Base-by-base conservation (phyloP, 176 grass and related monocot genomes). In the Cenchrus americanus region DNA sequence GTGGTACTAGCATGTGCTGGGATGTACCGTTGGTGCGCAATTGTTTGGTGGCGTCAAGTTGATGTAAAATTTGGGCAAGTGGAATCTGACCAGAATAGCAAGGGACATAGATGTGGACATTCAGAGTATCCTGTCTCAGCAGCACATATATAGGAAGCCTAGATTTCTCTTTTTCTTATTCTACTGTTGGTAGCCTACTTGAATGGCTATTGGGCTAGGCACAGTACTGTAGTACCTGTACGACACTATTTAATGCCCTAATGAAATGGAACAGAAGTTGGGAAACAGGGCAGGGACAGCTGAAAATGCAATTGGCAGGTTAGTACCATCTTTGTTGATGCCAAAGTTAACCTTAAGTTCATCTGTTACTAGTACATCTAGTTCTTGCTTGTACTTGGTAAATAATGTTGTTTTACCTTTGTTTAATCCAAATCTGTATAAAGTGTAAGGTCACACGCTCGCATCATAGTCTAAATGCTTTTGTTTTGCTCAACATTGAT, bases 1-100 rank as follows among this genome's bases (percentile, higher is more conserved):
- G 14, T 67, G 19, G 30, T 30, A n/a, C 5, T 12, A 32, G 0
- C 14, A 1, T 23, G 80, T 71, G 30, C 44, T 67, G 14, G 27
- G 8, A 50, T 37, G 62, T 6, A 51, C 27, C 5, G 47, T 48
- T 83, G 54, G 60, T 60, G 59, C 69, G 26, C 27, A n/a, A 68
- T 70, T 47, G 32, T 76, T 63, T 40, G 46, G 24, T 71, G 53
- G 14, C 64, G 72, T 71, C 76, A 59, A 32, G 32, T 21, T 4
- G 34, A 43, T 82, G 66, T 83, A 30, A 82, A 69, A 78, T 83
- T 78, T 72, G 34, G 78, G 75, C 73, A 44, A 12, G 73, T 51
- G 44, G 73, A 79, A 86, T 78, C 88, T 83, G 88, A 83, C 88
- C 22, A 79, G 74, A 90, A 90, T 90, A 86, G 84, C 68, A 90